Evolutionary conservation across 176 grass and related monocot genomes (phyloP), one percentile per base, ranked within the genome.

Genomic region (Oryza glaberrima): DNA sequence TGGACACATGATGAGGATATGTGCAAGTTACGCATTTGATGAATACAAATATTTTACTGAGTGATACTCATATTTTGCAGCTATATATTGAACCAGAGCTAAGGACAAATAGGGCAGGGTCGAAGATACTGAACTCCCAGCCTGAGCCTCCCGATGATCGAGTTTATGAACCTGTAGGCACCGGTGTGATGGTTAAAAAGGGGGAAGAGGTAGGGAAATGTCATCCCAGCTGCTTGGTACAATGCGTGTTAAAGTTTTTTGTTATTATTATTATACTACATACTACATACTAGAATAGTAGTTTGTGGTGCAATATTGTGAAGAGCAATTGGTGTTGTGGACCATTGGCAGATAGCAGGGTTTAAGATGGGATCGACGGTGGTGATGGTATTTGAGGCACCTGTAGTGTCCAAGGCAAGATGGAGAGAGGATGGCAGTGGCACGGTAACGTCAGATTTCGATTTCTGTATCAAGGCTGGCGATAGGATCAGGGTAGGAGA

Each of bases 351-450:
- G 92, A 65, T 92, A 81, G 94, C 92, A 38, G 88, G 80, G 58
- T 97, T 94, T 47, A 87, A 92, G 28, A 94, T 97, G 94, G 94
- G 94, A 32, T 97, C 92, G 26, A 94, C 88, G 3, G 90, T 97
- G 4, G 90, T 97, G 3, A 38, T 97, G n/a, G 86, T 97, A 19
- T 97, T 97, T 72, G 90, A 97, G 89, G 95, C 95, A 46, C 92
- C 92, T 38, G n/a, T 87, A 2, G 47, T 17, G 35, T 88, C 77
- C 3, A 89, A 88, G 83, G 71, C 70, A 28, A 68, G 7, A 41
- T 41, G 4, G 7, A 41, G 40, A 66, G 61, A 17, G 81, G 77
- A 95, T 11, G 76, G 70, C 9, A 32, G 30, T 32, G 30, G 30
- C 30, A 68, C 34, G 17, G 36, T 41, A 5, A 67, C 26, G 16